Base-by-base conservation (phyloP, 2,329 filamentous ascomycete genomes). In the Monosporascus sp. region DNA sequence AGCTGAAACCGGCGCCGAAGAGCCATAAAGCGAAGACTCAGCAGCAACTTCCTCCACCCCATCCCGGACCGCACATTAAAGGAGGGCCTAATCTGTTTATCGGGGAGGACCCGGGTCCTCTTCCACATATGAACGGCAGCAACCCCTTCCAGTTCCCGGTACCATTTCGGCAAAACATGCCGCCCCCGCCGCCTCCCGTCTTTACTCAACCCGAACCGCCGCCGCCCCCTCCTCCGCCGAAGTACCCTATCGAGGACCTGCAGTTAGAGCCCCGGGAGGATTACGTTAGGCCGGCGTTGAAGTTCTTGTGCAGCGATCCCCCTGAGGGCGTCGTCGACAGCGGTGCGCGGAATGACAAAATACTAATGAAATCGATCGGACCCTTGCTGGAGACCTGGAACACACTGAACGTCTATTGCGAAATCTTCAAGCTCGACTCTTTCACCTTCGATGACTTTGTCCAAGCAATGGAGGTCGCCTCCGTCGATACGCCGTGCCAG, bases 371-470 rank as follows among this genome's bases (percentile, higher is more conserved):
- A 62, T 93, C 91, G 3, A 83, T 97, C n/a, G 91, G 92, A 0
- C 80, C 85, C 2, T 75, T 97, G 17, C 74, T 99, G 24, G 93
- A 97, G 71, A 90, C 89, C 0, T 99, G 94, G 94, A 91, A 97
- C 63, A 97, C 92, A 0, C 78, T 99, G 37, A 99, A 97, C 64
- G 93, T 99, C n/a, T 97, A 97, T 67, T 96, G 91, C 66, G 91
- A 96, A 65, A 87, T 97, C 18, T 96, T 96, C 66, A 84, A 90
- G 65, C 79, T 99, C 26, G 94, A 99, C 70, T 97, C 93, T 0
- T 99, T 99, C 67, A 97, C 93, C 0, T 95, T 97, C 64, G 94
- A 99, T 68, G 94, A 99, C 69, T 97, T 92, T 64, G 79, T 96
- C 5, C 88, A 97, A 67, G 88, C 92, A 0, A 85, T 99, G 78